A percentile compares a stretch with the other conserved stretches of the same genome.
These are phyloP conservation scores for Pythium dissotocum DNA, from an alignment of 352 stramenopile species.

Conservation along the genomic window DNA sequence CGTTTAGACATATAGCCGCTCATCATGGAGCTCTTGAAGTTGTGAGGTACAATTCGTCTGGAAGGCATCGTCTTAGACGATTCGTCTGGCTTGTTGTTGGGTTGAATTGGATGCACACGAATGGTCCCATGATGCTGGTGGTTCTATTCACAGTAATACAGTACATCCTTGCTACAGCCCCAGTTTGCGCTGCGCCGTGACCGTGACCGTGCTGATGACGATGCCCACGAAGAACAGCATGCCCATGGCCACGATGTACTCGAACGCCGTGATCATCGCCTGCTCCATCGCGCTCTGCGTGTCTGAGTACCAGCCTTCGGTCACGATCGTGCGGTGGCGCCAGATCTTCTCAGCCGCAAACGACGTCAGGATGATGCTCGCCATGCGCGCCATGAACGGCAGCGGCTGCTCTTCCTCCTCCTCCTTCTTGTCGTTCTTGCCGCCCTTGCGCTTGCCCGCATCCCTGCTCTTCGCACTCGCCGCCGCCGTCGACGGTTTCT, in stretches of 20 bases:
- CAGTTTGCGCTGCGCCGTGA: conserved; percentile 26
- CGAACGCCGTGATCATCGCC: conserved; percentile 70
- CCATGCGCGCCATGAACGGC: conserved; percentile 54
- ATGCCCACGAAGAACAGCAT: conserved; percentile 72
- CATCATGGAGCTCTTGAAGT: no score
- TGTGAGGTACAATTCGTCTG: no score
- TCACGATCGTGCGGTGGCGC: conserved; percentile 70
- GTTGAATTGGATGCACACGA: not conserved
- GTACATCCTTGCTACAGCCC: conserved; percentile 10
- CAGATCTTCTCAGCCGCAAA: conserved; percentile 82
- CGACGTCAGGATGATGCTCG: conserved; percentile 66
- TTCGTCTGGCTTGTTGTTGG: not conserved
- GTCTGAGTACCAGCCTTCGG: conserved; percentile 61
- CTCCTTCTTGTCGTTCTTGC: not conserved
- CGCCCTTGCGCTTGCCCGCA: not conserved
- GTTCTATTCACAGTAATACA: not conserved
- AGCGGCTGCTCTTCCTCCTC: conserved; percentile 18
- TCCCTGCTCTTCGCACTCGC: not conserved
- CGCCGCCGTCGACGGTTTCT: not conserved
- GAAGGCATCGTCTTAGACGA: no score
- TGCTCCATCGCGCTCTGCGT: conserved; percentile 53
- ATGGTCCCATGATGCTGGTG: not conserved
- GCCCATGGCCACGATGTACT: conserved; percentile 80
- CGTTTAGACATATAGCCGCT: no score
- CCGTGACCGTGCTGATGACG: conserved; percentile 49